Conservation (phyloP, 495 filamentous ascomycete species). For the Pyronema omphalodes region DNA sequence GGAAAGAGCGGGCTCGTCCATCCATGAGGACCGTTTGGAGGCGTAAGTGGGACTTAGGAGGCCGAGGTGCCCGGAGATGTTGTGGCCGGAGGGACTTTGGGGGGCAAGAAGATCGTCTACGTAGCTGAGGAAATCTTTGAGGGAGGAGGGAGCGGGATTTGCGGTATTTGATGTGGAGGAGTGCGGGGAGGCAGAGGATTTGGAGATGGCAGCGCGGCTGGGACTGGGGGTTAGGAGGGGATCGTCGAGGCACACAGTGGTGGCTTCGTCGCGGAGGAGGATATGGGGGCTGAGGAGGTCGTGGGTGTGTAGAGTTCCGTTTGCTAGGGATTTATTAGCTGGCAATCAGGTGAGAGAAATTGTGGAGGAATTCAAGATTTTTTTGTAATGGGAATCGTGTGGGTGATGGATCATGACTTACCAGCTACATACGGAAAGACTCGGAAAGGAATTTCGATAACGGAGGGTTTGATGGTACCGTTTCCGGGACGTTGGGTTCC, state of each 20-base stretch:
- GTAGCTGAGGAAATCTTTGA: slow-evolving; percentile 54
- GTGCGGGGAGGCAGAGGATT: not conserved
- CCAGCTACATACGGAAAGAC: slow-evolving; percentile 38
- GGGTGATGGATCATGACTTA: slow-evolving; percentile 9
- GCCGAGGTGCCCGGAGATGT: slow-evolving; percentile 31
- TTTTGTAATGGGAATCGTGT: too few species aligned
- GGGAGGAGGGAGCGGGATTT: slow-evolving; percentile 22
- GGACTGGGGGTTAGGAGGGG: slow-evolving; percentile 3
- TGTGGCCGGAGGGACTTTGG: slow-evolving; percentile 33
- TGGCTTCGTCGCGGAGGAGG: slow-evolving; percentile 67
- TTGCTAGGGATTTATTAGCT: slow-evolving; percentile 26
- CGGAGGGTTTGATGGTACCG: slow-evolving; percentile 62
- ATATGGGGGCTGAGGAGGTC: slow-evolving; percentile 90
- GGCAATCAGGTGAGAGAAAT: slow-evolving; percentile 16
- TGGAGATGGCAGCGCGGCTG: not conserved
- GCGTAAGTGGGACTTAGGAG: slow-evolving; percentile 50
- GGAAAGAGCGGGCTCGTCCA: slow-evolving; percentile 28
- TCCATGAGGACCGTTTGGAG: slow-evolving; percentile 33
- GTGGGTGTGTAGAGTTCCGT: slow-evolving; percentile 54
- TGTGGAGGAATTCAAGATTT: not conserved
- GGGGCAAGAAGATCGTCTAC: slow-evolving; percentile 55
- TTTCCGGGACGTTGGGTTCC: slow-evolving; percentile 76
- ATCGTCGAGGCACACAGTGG: slow-evolving; percentile 34
- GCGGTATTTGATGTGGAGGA: too few species aligned
- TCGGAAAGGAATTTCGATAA: slow-evolving; percentile 89